These are phyloP conservation scores for Thielaviopsis cerberus DNA, from an alignment of 2,329 filamentous ascomycete species.

Conservation along the genomic window DNA sequence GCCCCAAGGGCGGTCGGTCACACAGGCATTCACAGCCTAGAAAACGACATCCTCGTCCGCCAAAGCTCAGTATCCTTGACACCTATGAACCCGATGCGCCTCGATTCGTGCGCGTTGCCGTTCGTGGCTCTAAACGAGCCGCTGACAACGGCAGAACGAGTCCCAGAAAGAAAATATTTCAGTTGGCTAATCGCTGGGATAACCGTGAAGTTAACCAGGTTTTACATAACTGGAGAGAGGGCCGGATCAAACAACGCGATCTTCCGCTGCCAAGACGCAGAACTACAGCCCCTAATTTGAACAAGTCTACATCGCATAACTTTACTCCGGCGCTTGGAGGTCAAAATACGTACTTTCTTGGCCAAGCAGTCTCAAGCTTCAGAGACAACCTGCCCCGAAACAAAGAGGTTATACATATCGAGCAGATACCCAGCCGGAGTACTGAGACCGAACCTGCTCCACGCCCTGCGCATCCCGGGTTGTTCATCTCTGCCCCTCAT, in stretches of 20 bases:
- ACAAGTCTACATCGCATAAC: neutral
- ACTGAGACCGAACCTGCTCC: neutral
- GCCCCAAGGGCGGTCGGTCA: neutral
- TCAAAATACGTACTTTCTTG: neutral
- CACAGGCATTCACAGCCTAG: neutral
- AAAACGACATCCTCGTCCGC: slow-evolving; percentile 17
- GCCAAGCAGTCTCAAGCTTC: neutral
- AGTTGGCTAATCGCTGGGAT: slow-evolving; percentile 41
- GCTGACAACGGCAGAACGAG: slow-evolving; percentile 34
- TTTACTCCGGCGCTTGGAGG: neutral
- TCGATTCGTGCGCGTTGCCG: slow-evolving; percentile 41
- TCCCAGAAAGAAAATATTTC: slow-evolving; percentile 36
- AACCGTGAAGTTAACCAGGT: slow-evolving; percentile 37
- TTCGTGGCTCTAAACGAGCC: slow-evolving; percentile 33
- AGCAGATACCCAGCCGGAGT: neutral
- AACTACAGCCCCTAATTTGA: neutral
- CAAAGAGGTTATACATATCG: neutral
- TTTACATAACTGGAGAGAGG: slow-evolving; percentile 37
- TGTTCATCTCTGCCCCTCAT: slow-evolving; percentile 5
- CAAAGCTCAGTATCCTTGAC: slow-evolving; percentile 41
- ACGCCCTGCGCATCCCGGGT: neutral
- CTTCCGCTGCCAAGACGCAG: neutral
- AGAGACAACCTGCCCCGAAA: neutral
- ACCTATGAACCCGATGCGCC: slow-evolving; percentile 35
- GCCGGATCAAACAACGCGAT: slow-evolving; percentile 22